Evolutionary conservation across 1,139 yeast species (phyloP), one percentile per base, ranked within the genome.

Genomic region (Geotrichum klebahnii): DNA sequence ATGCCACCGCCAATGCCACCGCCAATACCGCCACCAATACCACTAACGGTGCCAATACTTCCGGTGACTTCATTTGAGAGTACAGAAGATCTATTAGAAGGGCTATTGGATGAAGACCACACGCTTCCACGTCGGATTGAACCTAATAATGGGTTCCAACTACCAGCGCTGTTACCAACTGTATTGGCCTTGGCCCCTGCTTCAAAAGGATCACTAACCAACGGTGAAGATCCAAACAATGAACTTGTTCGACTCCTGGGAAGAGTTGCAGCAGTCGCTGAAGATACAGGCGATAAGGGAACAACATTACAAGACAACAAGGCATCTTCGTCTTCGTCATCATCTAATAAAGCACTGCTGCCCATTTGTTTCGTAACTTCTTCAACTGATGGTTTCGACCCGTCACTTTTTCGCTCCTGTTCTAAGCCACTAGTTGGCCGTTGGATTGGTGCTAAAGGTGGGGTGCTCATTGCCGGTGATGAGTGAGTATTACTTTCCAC

Each of bases 361-460:
- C 62, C 61, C 55, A 61, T 55, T 24, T 58, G 56, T n/a, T 61
- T 54, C 24, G 55, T 54, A 28, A 57, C 44, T 45, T 58, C 61
- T 42, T 57, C 61, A 17, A 55, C 55, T 10, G 57, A 56, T 29
- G 52, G 54, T 26, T 47, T 52, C 38, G n/a, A n/a, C n/a, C n/a
- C n/a, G n/a, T 46, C 50, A 31, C 34, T 5, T 28, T 33, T 36
- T 3, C 24, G 23, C 28, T 39, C 43, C 22, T 26, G 44, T 17
- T 48, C 48, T 14, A 37, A 17, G 5, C 50, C 52, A 38, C 57
- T 52, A 2, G 48, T 46, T 8, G 57, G 57, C 9, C 56, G 50
- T 39, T 51, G 52, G 29, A 50, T 52, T 6, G 57, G 53, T 24
- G 46, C 50, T 17, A 50, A 22, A 29, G 46, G 43, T n/a, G 44